Evolutionary conservation across 257 asterid species (phyloP), one percentile per base, ranked within the genome.

Genomic region (Cinchona pubescens): DNA sequence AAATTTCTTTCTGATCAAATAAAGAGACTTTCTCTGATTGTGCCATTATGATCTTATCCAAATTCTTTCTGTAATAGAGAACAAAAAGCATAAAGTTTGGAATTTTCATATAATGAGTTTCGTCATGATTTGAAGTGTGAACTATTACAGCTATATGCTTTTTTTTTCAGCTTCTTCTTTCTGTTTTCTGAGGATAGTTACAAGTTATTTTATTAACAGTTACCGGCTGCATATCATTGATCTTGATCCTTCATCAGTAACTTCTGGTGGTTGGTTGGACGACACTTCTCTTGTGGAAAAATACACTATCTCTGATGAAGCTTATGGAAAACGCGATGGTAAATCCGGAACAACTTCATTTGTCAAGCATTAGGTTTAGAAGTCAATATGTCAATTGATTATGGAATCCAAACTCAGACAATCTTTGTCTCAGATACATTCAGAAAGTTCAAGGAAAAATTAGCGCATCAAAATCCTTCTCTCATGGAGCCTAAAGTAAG

Each of bases 251-350:
- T 87, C 94, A 67, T 94, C 99, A 18, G 85, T 94, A 59, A 89
- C 97, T 49, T 88, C 97, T 79, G 99, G 99, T 64, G 97, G 99
- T 86, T 94, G 99, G 99, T 85, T 94, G 79, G 99, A 94, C 69
- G 96, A 94, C 72, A 90, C 97, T 51, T 92, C 99, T 69, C 94
- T 90, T 46, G 99, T 92, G 78, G 99, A 94, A 86, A 94, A 92
- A 84, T 94, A 89, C 83, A 94, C 87, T 51, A 94, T 94, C 74
- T 92, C 99, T 58, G 97, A 94, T 23, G 99, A 94, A 82, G 96
- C 97, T 64, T 94, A 86, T 84, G 89, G 45, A 69, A 94, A 90
- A 85, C 96, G 79, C 74, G 97, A 88, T 60, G 96, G 99, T 94
- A 85, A 75, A 72, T 59, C 48, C 35, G 69, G 49, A 14, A 23